These are phyloP conservation scores for Hypomyces perniciosus DNA, from an alignment of 2,329 filamentous ascomycete species.

Conservation along the genomic window DNA sequence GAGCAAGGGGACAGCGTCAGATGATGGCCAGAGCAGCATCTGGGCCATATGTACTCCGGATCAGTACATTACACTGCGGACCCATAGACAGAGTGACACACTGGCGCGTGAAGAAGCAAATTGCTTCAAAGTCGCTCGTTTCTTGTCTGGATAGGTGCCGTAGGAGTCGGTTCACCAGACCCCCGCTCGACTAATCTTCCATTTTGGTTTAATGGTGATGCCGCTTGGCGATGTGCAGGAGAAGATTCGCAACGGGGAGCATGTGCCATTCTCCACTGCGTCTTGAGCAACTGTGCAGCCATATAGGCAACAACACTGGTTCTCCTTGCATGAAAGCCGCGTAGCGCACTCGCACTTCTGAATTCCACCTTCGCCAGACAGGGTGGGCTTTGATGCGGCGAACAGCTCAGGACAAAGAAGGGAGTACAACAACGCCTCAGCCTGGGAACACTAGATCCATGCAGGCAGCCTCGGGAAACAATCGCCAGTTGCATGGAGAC, in stretches of 20 bases:
- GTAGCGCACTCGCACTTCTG: background rate
- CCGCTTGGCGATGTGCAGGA: slow-evolving; percentile 28
- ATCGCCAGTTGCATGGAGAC: slow-evolving; percentile 22
- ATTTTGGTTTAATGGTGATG: slow-evolving; percentile 11
- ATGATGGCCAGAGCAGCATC: slow-evolving; percentile 10
- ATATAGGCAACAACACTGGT: too few species aligned
- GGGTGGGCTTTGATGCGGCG: background rate
- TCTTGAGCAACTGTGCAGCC: too few species aligned
- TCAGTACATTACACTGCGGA: slow-evolving; percentile 5
- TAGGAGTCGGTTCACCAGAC: slow-evolving; percentile 15
- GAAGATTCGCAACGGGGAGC: slow-evolving; percentile 5
- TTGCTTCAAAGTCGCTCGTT: slow-evolving; percentile 21
- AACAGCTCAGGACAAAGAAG: background rate
- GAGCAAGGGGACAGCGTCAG: background rate
- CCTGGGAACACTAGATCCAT: slow-evolving; percentile 26
- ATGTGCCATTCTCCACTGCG: too few species aligned
- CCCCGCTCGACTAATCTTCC: background rate
- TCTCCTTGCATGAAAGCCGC: background rate
- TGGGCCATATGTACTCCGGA: slow-evolving; percentile 24
- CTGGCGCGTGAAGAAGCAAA: background rate
- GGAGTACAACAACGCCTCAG: slow-evolving; percentile 11
- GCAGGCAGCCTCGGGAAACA: slow-evolving; percentile 25
- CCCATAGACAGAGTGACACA: slow-evolving; percentile 17
- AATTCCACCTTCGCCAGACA: background rate
- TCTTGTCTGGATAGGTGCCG: slow-evolving; percentile 22